Evolutionary conservation across 768 basidiomycete genomes (phyloP), one percentile per base, ranked within the genome.

Genomic region (Botryobasidium botryosum): DNA sequence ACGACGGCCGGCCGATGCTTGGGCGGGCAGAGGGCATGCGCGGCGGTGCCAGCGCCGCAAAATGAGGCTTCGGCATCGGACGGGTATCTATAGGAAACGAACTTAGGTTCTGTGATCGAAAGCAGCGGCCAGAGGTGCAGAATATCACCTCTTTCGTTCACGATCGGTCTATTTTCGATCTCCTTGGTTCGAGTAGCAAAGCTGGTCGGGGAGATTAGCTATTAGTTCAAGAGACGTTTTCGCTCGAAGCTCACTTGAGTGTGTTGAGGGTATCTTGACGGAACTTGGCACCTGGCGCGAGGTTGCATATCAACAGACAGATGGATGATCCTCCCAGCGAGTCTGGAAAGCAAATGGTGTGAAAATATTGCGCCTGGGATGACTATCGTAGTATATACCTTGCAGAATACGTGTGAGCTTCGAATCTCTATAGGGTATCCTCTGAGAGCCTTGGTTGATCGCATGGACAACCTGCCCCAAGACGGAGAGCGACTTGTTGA

Each of bases 381-480:
- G n/a, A n/a, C n/a, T n/a, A n/a, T n/a, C n/a, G n/a, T n/a, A n/a
- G n/a, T n/a, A n/a, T n/a, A n/a, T n/a, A n/a, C n/a, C 85, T 76
- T 90, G 85, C 1, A 92, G 69, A 42, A 91, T 77, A 21, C 88
- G 68, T 0, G 87, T 92, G 27, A 91, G 67, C 56, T 88, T 88
- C 1, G 84, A 83, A 57, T 91, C 83, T 35, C 88, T 75, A 56
- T 90, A 91, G 0, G 88, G 88, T 48, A 91, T 79, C 20, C 84
- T 76, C 24, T 74, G 64, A 78, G 52, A 49, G 33, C 50, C 45
- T 6, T 44, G 43, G 45, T 59, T 90, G 23, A 90, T 63, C 7
- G 85, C 82, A 56, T 85, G 77, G 2, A 91, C 83, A 4, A 90
- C 86, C 59, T 85, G 84, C 2, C 85, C 84, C 3, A 92, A 70